Evolutionary conservation across 2,329 filamentous ascomycete species (phyloP).

Genomic region (Exophiala spinifera): DNA sequence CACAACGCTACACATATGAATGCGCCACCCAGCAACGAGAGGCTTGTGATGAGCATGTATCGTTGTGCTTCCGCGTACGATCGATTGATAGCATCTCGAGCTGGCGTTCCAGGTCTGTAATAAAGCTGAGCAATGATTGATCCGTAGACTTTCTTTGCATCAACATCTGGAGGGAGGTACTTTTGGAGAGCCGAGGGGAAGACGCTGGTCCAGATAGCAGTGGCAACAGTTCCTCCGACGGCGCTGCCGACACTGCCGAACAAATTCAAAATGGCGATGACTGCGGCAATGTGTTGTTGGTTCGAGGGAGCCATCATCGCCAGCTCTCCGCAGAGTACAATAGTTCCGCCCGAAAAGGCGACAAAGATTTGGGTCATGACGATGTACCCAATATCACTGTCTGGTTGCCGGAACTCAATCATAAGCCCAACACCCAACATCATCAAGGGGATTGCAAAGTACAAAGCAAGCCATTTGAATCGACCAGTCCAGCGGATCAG

Average conservation of each 20-base stretch:
- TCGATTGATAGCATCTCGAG: constrained; percentile 43
- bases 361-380: constrained; percentile 54
- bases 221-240: constrained; percentile 33
- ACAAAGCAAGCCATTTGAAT: constrained; percentile 51
- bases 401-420: constrained; percentile 51
- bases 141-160: constrained; percentile 51
- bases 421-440: constrained; percentile 51
- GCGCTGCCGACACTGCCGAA: constrained; percentile 35
- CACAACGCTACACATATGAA: constrained; percentile 17
- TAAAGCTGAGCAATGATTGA: constrained; percentile 52
- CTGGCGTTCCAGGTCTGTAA: constrained; percentile 42
- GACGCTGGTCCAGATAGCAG: constrained; percentile 36
- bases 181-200: constrained; percentile 38
- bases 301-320: constrained; percentile 54
- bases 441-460: constrained; percentile 48
- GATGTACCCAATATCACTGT: constrained; percentile 48
- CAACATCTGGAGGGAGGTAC: constrained; percentile 37
- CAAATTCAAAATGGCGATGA: constrained; percentile 35
- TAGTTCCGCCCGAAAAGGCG: constrained; percentile 48
- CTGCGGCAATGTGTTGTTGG: constrained; percentile 50
- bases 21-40: constrained; percentile 12
- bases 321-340: constrained; percentile 53
- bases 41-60: constrained; percentile 39
- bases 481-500: constrained; percentile 47
- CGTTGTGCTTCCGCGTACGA: constrained; percentile 50